Evolutionary conservation across 208 protist species (phyloP).

Genomic region (Balamuthia mandrillaris): DNA sequence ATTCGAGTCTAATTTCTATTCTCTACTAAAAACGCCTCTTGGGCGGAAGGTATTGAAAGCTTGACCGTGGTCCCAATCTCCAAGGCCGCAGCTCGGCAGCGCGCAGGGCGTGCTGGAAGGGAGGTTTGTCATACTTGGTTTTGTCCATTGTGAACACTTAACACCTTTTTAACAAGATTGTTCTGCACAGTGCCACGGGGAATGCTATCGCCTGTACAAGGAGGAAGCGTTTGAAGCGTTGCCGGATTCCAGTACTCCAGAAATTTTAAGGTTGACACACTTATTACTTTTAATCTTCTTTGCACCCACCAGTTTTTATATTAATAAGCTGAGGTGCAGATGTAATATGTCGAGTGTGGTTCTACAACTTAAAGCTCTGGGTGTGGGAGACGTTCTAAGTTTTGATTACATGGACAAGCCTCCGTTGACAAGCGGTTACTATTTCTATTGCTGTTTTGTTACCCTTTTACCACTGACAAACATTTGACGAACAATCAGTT

Average conservation of each 20-base stretch:
- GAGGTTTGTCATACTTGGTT: conserved; percentile 10
- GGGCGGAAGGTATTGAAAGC: conserved; percentile 85
- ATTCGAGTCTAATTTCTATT: not conserved
- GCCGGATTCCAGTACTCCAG: not conserved
- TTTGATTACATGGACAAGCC: not conserved
- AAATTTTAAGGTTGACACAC: not conserved
- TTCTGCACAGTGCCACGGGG: not conserved
- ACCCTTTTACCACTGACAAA: too few relatives aligned
- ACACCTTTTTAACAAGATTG: too few relatives aligned
- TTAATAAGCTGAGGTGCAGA: not conserved
- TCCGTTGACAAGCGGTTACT: not conserved
- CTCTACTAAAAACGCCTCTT: not conserved
- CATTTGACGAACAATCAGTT: too few relatives aligned
- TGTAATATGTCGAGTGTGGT: not conserved
- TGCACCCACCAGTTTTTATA: too few relatives aligned
- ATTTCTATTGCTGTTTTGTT: not conserved
- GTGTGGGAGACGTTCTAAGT: not conserved
- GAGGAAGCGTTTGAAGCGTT: not conserved
- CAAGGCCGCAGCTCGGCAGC: conserved; percentile 94
- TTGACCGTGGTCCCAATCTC: conserved; percentile 91
- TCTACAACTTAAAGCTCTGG: not conserved
- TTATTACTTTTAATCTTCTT: too few relatives aligned
- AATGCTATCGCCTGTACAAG: not conserved
- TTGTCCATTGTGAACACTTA: too few relatives aligned
- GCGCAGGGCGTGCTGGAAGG: conserved; percentile 90